Conservation (phyloP, 345 rosid genomes). For the Arabidopsis suecica region DNA sequence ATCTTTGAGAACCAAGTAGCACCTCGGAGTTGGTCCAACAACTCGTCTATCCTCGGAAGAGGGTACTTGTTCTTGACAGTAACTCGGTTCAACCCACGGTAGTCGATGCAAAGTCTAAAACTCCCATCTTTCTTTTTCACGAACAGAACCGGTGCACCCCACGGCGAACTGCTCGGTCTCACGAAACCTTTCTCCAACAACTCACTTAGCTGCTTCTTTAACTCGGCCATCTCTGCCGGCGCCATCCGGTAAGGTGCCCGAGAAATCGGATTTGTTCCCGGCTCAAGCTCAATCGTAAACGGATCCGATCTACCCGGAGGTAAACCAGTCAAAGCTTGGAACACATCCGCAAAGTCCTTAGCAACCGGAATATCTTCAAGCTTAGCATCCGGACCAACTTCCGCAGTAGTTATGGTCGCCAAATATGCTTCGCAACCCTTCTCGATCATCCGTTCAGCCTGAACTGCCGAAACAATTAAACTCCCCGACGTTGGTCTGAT, state of each 20-base stretch:
- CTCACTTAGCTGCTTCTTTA: neutral
- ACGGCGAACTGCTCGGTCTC: neutral
- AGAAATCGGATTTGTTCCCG: neutral
- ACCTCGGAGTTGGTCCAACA: neutral
- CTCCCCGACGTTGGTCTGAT: neutral
- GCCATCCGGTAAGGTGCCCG: neutral
- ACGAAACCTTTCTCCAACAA: neutral
- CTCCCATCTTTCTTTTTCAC: neutral
- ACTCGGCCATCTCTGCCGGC: neutral
- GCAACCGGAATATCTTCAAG: neutral
- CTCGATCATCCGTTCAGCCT: neutral
- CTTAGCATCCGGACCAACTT: neutral
- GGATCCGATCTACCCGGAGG: neutral
- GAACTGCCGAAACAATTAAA: neutral
- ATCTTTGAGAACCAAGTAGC: neutral
- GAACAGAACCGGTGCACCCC: neutral
- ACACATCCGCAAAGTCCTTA: neutral
- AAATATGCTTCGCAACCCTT: neutral
- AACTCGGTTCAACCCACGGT: neutral
- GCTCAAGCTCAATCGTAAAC: neutral
- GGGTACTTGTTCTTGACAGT: neutral
- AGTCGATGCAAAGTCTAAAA: neutral
- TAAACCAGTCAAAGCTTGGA: neutral
- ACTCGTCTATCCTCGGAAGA: neutral
- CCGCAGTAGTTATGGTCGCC: neutral